Evolutionary conservation across 1,284 basidiomycete genomes (phyloP), one percentile per base, ranked within the genome.

Genomic region (Rhizoctonia solani): DNA sequence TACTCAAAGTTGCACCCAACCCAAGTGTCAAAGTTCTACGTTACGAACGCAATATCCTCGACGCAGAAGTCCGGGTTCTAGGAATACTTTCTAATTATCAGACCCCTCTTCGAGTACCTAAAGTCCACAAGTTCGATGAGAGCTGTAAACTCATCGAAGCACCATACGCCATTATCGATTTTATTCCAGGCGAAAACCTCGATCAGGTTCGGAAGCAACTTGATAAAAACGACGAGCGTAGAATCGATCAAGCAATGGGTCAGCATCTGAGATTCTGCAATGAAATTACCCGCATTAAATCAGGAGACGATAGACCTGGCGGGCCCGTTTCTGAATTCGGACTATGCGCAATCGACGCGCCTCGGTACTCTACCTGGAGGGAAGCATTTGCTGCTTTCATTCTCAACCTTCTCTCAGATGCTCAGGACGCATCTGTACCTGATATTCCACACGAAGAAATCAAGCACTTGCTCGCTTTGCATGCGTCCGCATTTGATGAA

Each of bases 281-380:
- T 34, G 37, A 39, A 13, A 63, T 63, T 16, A 52, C 47, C 32
- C 59, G 59, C 23, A 37, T 14, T 13, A 63, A 50, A 8, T 63
- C 59, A 5, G 39, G 39, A 5, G 59, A 63, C 25, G 59, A 63
- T 25, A 49, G 47, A n/a, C 47, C 59, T n/a, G 59, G 52, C 14
- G 59, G 59, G 8, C 59, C 59, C 4, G 32, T 63, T 34, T 50
- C 59, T 11, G 59, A 39, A 29, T 63, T 63, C 30, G 59, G 59
- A 2, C 59, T 41, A 3, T 63, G 59, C 29, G 59, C 59, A 52
- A 52, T 63, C 47, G 59, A 63, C 47, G 59, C 59, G 21, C 59
- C 59, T 9, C 59, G 47, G 13, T 63, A 39, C n/a, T 29, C 59
- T 8, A 63, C 59, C 8, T 63, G 59, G 59, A 46, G 59, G 13